Evolutionary conservation across 257 asterid genomes (phyloP), one percentile per base, ranked within the genome.

Genomic region (Schizonepeta tenuifolia): DNA sequence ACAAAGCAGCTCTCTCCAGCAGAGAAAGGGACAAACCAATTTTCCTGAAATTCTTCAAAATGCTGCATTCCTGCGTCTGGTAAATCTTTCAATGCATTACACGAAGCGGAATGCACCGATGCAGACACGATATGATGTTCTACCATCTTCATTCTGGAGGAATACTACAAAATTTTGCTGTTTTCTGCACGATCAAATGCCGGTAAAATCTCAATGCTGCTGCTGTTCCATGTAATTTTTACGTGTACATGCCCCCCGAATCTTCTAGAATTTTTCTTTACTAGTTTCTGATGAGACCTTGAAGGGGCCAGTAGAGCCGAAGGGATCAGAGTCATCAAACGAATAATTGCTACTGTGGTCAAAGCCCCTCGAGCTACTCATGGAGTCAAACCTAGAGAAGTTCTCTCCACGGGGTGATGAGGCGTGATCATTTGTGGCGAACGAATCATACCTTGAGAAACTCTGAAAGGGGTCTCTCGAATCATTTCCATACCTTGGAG

Each of bases 241-340:
- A 17, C 12, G 51, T 41, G 61, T 50, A 63, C 17, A 31, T 3
- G 41, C 22, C 38, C n/a, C 55, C 80, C 71, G 17, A 80, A 38
- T 62, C 74, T 12, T 88, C 86, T 58, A 18, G 86, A 88, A 72
- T 81, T 80, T 50, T 55, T 88, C 75, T 74, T 74, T 90, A 1
- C 85, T 74, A 17, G 81, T 79, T 57, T 85, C 93, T 1, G 89
- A 84, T 0, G 98, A 87, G 74, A 89, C 96, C 87, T 88, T 93
- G 76, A 91, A 93, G 17, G 98, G 96, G 44, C 98, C 96, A 28
- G 77, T 91, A 7, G 91, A 85, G 50, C 97, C 96, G 60, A 93
- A 93, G 5, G 98, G 96, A 43, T 93, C 98, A 6, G 90, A 67
- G 69, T 93, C 97, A 3, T 93, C 97, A 75, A 89, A 91, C 0